A percentile compares a stretch with the other conserved stretches of the same genome.
phyloP scores from a whole-genome alignment of 139 green algal genomes.

The Coelastrella sp. region DNA sequence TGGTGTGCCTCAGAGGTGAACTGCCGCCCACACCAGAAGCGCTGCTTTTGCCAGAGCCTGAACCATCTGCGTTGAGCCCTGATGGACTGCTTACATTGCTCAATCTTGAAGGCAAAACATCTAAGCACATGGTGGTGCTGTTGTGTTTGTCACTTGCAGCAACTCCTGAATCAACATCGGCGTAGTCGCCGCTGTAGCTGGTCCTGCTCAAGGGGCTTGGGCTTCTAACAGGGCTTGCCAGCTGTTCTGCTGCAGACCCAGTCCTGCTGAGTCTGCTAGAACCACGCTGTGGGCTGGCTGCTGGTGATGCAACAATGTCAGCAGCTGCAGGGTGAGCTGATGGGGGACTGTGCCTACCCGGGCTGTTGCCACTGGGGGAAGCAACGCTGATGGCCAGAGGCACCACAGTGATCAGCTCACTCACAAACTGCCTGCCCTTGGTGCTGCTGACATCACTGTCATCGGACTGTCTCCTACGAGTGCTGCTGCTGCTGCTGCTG shows the following conservation, averaged over 20 bases:
- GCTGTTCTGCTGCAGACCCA: background rate
- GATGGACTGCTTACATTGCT: background rate
- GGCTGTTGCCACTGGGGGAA: background rate
- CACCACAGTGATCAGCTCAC: background rate
- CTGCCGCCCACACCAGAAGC: background rate
- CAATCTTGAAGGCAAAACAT: background rate
- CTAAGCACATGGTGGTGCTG: background rate
- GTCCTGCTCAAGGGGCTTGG: background rate
- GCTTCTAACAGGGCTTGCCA: background rate
- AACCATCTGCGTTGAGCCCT: background rate
- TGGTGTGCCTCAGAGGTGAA: background rate
- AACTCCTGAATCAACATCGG: too few species aligned
- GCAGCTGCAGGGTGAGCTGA: background rate
- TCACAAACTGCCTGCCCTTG: background rate
- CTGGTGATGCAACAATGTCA: background rate
- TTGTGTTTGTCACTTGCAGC: too few species aligned
- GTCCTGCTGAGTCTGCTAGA: conserved; percentile 27
- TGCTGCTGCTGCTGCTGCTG: background rate
- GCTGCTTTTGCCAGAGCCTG: background rate
- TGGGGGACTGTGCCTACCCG: background rate
- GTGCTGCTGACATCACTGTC: background rate
- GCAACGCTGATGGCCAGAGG: background rate
- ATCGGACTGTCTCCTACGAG: background rate
- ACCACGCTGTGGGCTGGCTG: background rate
- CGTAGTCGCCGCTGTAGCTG: background rate